Evolutionary conservation across 176 grass and related monocot species (phyloP).

Genomic region (Musa itinerans): DNA sequence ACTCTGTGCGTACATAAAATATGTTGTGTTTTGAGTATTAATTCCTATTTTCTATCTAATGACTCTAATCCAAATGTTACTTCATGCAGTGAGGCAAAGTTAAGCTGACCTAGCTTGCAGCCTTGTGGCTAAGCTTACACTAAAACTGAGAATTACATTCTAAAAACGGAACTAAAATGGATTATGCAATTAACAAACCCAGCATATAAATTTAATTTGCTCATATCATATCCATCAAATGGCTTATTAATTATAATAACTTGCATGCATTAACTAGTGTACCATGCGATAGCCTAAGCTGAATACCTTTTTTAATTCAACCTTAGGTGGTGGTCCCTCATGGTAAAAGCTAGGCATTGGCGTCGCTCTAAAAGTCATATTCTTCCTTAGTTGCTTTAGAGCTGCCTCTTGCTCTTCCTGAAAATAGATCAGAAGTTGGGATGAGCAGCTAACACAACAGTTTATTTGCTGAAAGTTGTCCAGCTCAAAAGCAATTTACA

Average conservation of each 20-base stretch:
- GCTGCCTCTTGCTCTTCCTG: conserved; percentile 86
- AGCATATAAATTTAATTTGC: background rate
- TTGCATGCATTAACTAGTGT: background rate
- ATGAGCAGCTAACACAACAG: background rate
- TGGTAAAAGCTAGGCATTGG: conserved; percentile 98
- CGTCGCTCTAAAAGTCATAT: conserved; percentile 76
- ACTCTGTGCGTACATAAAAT: background rate
- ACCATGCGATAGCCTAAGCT: background rate
- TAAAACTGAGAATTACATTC: too few species aligned
- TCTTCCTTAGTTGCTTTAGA: conserved; percentile 80
- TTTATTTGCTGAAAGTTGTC: background rate
- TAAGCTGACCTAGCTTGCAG: background rate
- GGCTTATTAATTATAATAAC: background rate
- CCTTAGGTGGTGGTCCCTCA: conserved; percentile 85
- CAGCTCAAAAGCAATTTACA: background rate
- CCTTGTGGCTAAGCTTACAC: too few species aligned
- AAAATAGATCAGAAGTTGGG: conserved; percentile 13
- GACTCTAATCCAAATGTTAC: background rate
- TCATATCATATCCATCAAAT: background rate
- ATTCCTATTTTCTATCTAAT: background rate
- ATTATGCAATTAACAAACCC: too few species aligned
- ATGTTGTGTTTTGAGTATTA: too few species aligned
- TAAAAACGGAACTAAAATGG: too few species aligned
- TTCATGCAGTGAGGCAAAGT: background rate
- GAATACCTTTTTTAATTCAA: conserved; percentile 74